Evolutionary conservation across 1,284 basidiomycete species (phyloP), one percentile per base, ranked within the genome.

Genomic region (Chalciporus sp.): DNA sequence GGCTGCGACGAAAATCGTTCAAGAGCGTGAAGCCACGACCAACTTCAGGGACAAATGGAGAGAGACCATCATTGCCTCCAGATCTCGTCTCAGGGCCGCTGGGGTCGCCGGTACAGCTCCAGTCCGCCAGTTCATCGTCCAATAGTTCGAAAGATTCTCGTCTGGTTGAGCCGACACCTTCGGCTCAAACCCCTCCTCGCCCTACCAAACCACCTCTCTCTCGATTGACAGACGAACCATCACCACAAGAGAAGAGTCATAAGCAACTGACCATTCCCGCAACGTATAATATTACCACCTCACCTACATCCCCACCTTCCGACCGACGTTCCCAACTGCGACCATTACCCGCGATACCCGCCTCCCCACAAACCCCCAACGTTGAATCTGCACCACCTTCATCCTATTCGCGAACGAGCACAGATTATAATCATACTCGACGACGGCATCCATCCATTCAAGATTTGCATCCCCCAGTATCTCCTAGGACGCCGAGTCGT

Each of bases 1-100:
- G 86, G 86, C 82, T 86, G 57, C 82, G 80, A 63, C 76, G 80
- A 58, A 80, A 78, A 70, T 80, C 80, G 52, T 33, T 59, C 49
- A 68, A 69, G 62, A 62, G 55, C 50, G 40, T 58, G 49, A 63
- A 54, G 52, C 33, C 59, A 35, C 69, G 67, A 14, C 61, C 66
- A 27, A 56, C 42, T 40, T 69, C 48, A 42, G 67, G 69, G 31
- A 43, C 40, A 17, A 59, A 47, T 23, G 5, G 47, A n/a, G 60
- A 63, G 19, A 43, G 37, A 41, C 56, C 54, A n/a, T 47, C 58
- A 8, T 37, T 65, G 26, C 55, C 56, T 7, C 55, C 56, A 26
- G 60, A 59, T 40, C 16, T 44, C 20, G 46, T 56, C 5, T 49
- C 55, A 14, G 49, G 59, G 20, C 17, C 35, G 35, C 58, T 59